phyloP scores from a whole-genome alignment of 1,284 basidiomycete species.

The Uromyces viciae-fabae region DNA sequence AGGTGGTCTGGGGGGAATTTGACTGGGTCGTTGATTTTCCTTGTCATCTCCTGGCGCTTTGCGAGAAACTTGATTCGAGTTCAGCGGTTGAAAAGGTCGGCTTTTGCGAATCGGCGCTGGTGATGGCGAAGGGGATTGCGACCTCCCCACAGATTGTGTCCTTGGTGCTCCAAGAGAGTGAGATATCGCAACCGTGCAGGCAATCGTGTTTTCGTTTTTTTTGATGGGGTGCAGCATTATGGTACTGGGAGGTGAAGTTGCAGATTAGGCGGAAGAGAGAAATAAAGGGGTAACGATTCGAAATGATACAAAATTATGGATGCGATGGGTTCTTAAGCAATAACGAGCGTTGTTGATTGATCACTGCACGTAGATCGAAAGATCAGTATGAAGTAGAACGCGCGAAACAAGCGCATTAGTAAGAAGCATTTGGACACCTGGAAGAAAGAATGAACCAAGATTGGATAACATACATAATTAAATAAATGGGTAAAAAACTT shows the following conservation, averaged over 20 bases:
- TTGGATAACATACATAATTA: not conserved
- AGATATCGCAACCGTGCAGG: not conserved
- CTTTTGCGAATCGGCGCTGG: slow-evolving; percentile 24
- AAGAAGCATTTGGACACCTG: not conserved
- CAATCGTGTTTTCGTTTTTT: slow-evolving; percentile 8
- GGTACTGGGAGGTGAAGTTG: not conserved
- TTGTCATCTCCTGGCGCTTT: slow-evolving; percentile 1
- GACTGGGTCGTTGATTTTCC: not conserved
- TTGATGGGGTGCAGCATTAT: not conserved
- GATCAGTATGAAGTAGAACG: not conserved
- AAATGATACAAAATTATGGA: not conserved
- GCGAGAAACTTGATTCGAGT: slow-evolving; percentile 15
- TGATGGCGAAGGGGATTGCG: slow-evolving; percentile 18
- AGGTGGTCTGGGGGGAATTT: not conserved
- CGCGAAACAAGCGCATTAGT: not conserved
- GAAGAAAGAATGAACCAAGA: not conserved
- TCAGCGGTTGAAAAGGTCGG: slow-evolving; percentile 23
- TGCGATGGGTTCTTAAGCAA: not conserved
- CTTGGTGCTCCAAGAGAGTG: not conserved
- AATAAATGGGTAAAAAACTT: too few species aligned
- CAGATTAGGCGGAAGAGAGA: too few species aligned
- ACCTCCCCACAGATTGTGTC: not conserved
- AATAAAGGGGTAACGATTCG: not conserved
- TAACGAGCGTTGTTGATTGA: not conserved
- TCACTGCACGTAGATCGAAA: not conserved